These are phyloP conservation scores for Golubevia pallescens DNA, from an alignment of 1,284 basidiomycete genomes.

Conservation along the genomic window DNA sequence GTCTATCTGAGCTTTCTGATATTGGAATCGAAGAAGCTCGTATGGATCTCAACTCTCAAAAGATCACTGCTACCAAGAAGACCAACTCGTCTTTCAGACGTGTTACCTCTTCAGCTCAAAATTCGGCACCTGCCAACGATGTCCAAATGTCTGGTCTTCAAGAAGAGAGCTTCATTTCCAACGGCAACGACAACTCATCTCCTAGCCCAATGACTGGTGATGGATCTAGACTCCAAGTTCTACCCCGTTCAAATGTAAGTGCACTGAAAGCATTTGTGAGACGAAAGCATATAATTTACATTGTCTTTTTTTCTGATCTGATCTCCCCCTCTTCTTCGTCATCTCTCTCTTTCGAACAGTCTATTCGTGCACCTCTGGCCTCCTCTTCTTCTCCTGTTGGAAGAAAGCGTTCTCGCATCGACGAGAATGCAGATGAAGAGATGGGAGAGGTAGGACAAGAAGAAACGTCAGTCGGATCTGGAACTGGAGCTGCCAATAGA, in stretches of 20 bases:
- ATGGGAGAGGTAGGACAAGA: not conserved
- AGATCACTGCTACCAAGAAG: not conserved
- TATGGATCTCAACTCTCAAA: conserved; percentile 4
- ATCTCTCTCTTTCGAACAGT: not conserved
- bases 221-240: too few species aligned
- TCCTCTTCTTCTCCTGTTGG: not conserved
- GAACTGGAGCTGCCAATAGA: not conserved
- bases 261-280: too few species aligned
- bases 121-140: too few species aligned
- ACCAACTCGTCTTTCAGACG: not conserved
- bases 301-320: not conserved
- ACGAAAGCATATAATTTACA: too few species aligned
- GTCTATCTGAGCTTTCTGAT: conserved; percentile 2
- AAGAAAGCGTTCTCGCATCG: not conserved
- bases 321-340: not conserved
- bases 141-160: too few species aligned
- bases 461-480: not conserved
- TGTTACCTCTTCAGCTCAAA: not conserved
- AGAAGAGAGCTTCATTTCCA: too few species aligned
- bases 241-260: too few species aligned
- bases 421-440: not conserved
- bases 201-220: too few species aligned
- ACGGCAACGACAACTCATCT: too few species aligned
- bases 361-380: not conserved
- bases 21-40: not conserved